phyloP scores from a whole-genome alignment of 1,284 basidiomycete species.

The Cutaneotrichosporon sp. region DNA sequence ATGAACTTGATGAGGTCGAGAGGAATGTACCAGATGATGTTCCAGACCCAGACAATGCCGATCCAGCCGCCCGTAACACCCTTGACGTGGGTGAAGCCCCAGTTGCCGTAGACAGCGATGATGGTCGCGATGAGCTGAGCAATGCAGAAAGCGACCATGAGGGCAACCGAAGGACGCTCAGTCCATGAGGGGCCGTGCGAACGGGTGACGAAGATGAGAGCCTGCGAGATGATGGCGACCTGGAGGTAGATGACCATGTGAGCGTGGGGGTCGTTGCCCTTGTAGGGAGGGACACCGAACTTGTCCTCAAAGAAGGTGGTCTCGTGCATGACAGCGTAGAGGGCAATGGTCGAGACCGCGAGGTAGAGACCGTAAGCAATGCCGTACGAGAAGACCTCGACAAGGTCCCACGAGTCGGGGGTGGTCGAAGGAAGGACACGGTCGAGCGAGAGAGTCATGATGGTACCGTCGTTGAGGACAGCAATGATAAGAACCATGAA shows the following conservation, averaged over 20 bases:
- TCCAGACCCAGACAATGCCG: slow-evolving; percentile 95
- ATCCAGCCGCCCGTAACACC: slow-evolving; percentile 88
- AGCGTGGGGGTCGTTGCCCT: slow-evolving; percentile 53
- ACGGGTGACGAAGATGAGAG: slow-evolving; percentile 94
- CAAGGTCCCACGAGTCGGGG: slow-evolving; percentile 92
- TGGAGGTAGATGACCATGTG: slow-evolving; percentile 70
- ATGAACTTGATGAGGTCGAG: slow-evolving; percentile 94
- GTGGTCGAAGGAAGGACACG: slow-evolving; percentile 89
- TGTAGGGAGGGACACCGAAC: slow-evolving; percentile 66
- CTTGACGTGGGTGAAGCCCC: slow-evolving; percentile 80
- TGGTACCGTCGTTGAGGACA: slow-evolving; percentile 94
- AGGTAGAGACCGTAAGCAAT: slow-evolving; percentile 93
- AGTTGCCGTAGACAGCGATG: slow-evolving; percentile 88
- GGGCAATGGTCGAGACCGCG: slow-evolving; percentile 78
- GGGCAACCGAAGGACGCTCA: slow-evolving; percentile 88
- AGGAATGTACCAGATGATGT: slow-evolving; percentile 92
- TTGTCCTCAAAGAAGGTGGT: slow-evolving; percentile 86
- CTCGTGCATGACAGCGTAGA: slow-evolving; percentile 81
- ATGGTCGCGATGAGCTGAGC: slow-evolving; percentile 93
- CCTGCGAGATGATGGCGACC: slow-evolving; percentile 97
- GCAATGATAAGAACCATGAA: slow-evolving; percentile 99
- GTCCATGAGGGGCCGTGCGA: slow-evolving; percentile 97
- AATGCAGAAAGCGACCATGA: slow-evolving; percentile 84
- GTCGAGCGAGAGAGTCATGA: slow-evolving; percentile 98
- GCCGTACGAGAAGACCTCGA: slow-evolving; percentile 94